Conservation (phyloP, 129 eudicot genomes). For the Escallonia rubra region DNA sequence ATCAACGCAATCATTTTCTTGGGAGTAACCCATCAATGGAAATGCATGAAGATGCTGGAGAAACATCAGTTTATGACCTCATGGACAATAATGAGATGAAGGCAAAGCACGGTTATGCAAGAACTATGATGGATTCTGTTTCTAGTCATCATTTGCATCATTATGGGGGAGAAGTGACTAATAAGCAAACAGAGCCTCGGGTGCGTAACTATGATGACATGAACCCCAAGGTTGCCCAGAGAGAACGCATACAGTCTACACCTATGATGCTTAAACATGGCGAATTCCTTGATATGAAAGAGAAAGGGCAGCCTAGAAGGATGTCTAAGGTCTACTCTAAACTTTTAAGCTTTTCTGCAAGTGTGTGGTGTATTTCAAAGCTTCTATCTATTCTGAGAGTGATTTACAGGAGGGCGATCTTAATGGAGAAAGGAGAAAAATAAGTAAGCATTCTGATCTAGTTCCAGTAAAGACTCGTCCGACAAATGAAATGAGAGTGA, state of each 20-base stretch:
- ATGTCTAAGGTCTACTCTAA: slow-evolving; percentile 47
- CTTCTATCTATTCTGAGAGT: slow-evolving; percentile 9
- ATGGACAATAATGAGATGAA: slow-evolving; percentile 21
- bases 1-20: slow-evolving; percentile 30
- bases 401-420: slow-evolving; percentile 39
- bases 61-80: slow-evolving; percentile 27
- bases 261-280: slow-evolving; percentile 27
- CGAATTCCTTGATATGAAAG: slow-evolving; percentile 31
- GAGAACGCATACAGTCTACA: slow-evolving; percentile 34
- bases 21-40: slow-evolving; percentile 34
- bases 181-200: slow-evolving; percentile 29
- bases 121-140: slow-evolving; percentile 29
- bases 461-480: slow-evolving; percentile 25
- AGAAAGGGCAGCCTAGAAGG: slow-evolving; percentile 41
- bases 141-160: slow-evolving; percentile 28
- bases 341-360: not conserved
- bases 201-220: slow-evolving; percentile 23
- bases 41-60: slow-evolving; percentile 41
- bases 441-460: slow-evolving; percentile 35
- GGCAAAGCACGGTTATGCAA: slow-evolving; percentile 35
- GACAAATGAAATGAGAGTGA: slow-evolving; percentile 54
- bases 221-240: slow-evolving; percentile 22
- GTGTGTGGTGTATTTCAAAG: not conserved
- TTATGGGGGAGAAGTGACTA: slow-evolving; percentile 30
- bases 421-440: slow-evolving; percentile 37